These are phyloP conservation scores for Sutorius australiensis DNA, from an alignment of 768 basidiomycete species.

Conservation along the genomic window DNA sequence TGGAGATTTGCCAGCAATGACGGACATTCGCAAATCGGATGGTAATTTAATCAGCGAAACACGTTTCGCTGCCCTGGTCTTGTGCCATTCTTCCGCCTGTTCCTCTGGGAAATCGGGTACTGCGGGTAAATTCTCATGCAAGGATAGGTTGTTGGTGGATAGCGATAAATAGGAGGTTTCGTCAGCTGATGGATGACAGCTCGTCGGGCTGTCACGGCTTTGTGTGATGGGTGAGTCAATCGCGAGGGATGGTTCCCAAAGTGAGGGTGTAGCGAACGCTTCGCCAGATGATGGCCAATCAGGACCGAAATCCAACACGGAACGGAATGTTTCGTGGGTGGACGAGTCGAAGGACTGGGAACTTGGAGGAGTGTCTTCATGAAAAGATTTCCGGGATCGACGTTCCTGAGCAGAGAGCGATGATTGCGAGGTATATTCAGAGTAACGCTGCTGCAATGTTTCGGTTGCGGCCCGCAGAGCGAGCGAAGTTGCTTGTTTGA, in stretches of 20 bases:
- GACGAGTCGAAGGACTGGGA: conserved; percentile 42
- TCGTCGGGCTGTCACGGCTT: conserved; percentile 28
- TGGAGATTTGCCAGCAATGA: conserved; percentile 16
- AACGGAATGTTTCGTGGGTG: conserved; percentile 59
- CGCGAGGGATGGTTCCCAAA: conserved; percentile 30
- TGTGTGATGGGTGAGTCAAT: conserved; percentile 36
- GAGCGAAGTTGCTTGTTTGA: conserved; percentile 62
- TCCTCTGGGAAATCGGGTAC: conserved; percentile 51
- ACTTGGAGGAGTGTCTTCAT: conserved; percentile 7
- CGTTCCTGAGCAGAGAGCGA: conserved; percentile 35
- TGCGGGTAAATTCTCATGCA: conserved; percentile 46
- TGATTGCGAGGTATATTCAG: conserved; percentile 30
- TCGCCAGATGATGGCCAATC: conserved; percentile 46
- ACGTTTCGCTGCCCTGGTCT: conserved; percentile 78
- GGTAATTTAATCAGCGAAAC: conserved; percentile 79
- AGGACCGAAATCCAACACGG: conserved; percentile 55
- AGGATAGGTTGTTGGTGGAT: conserved; percentile 17
- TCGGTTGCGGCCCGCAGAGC: conserved; percentile 72
- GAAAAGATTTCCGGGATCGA: conserved; percentile 10
- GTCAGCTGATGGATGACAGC: conserved; percentile 31
- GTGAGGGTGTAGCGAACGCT: conserved; percentile 32
- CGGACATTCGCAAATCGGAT: conserved; percentile 40
- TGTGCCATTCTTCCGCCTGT: conserved; percentile 86
- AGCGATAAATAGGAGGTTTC: conserved; percentile 22
- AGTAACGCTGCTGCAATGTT: conserved; percentile 47